Evolutionary conservation across 2,329 filamentous ascomycete genomes (phyloP), one percentile per base, ranked within the genome.

Genomic region (Chrysosporium queenslandicum): DNA sequence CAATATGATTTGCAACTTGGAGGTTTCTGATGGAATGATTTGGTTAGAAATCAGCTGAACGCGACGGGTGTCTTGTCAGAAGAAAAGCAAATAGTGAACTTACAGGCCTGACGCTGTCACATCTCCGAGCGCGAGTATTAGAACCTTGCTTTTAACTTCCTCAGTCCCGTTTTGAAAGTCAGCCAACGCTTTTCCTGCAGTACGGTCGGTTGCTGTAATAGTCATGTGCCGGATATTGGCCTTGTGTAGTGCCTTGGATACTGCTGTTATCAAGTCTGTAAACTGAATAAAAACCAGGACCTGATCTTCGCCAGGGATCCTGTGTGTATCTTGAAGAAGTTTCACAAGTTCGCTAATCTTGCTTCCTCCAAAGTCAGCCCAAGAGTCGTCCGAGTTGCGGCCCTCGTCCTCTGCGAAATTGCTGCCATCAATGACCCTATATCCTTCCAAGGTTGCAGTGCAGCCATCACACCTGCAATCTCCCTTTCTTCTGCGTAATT

Each of bases 1-100:
- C 74, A 32, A 85, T 68, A 53, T 85, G 80, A 55, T 83, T 84
- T 0, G 81, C 80, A 36, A 74, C 74, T 43, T 80, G 77, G 1
- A 86, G 65, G 56, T 86, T 85, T 8, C 77, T 80, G 53, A 30
- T 37, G 14, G 50, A n/a, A 8, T 23, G 25, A 20, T 6, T 40
- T 20, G 16, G 32, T 3, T 41, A 42, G 50, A 40, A 58, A 39
- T 34, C 29, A 14, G 18, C 48, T 4, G 45, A 11, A 16, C 11
- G 42, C 41, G 11, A 23, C 11, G n/a, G 3, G 21, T 11, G 18
- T 16, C 14, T 50, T 40, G 29, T 32, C 25, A 30, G 27, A 18
- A 32, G 18, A 29, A 16, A 34, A 6, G 14, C 6, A n/a, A 18
- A 30, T 6, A 5, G 14, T 2, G 36, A 50, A 72, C 76, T 74